Evolutionary conservation across 1,139 yeast species (phyloP), one percentile per base, ranked within the genome.

Genomic region (Protomyces inouyei): DNA sequence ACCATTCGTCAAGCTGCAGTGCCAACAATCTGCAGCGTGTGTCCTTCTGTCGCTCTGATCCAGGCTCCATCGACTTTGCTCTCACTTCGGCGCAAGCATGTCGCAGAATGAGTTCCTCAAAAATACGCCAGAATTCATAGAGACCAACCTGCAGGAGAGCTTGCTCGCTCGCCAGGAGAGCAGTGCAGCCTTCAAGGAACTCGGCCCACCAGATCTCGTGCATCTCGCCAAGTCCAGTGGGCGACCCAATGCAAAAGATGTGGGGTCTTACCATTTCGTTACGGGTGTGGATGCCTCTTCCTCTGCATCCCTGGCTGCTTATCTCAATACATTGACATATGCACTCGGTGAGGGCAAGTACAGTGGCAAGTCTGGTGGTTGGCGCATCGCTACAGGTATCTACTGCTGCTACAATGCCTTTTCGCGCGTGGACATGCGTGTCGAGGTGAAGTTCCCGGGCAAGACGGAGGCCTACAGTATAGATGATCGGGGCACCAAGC

Each of bases 181-280:
- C 51, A 73, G 83, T 55, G 71, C 76, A n/a, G 75, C 80, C 25
- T 83, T 82, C 70, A 79, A 78, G 64, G 83, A 82, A 57, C 73
- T 93, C 63, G 98, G 98, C 0, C 96, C 97, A 0, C 92, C 97
- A 5, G 98, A 93, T 77, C 79, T 93, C 69, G 88, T 95, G 60
- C 95, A 88, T 72, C 72, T 85, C 32, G 77, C 86, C 38, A 80
- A 79, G 64, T 70, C 71, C 9, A 70, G 71, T 55, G 82, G 82
- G 64, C 82, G 84, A 65, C 70, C 80, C 72, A 68, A 78, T 76
- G 57, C 74, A 71, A 68, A 80, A 73, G 71, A 79, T 80, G 69
- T 80, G 48, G 79, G 80, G 36, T 86, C 88, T 10, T 89, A 89
- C 67, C 93, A 87, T 72, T 82, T 83, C 71, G 88, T 85, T 48